Base-by-base conservation (phyloP, 257 asterid genomes). In the Nicotiana benthamiana region DNA sequence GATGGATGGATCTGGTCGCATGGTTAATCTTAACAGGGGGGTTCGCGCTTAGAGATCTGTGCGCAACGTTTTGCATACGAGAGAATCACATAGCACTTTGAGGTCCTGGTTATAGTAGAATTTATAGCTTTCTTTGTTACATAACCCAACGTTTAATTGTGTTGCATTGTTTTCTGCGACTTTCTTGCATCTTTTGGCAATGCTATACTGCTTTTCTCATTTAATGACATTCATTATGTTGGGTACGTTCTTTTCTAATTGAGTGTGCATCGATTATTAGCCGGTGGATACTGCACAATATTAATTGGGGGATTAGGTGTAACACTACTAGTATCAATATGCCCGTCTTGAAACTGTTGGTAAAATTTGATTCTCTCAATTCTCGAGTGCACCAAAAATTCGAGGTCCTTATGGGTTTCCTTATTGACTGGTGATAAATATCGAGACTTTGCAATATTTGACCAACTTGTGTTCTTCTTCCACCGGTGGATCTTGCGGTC, bases 1-100 rank as follows among this genome's bases (percentile, higher is more conserved):
- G 65, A 84, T 80, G 82, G 98, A 94, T 82, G 83, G 86, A 1
- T 90, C 94, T 1, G 84, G 88, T 18, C 87, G 98, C 32, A 92
- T 94, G 98, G 98, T 95, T 43, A 95, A 83, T 83, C 97, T 95
- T 24, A 95, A 88, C 90, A 87, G 92, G 72, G 97, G 99, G 10
- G 83, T 84, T 63, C 93, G 96, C 1, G 54, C 86, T 24, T 93
- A 84, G 84, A 59, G 40, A 74, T 7, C 9, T 8, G 61, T 9
- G 61, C 61, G 48, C 78, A 74, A 15, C 13, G 10, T 74, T 74
- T 74, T 74, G 61, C 78, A 13, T 72, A 24, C 9, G 24, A 16
- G 36, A 46, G 77, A 22, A 43, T 43, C 78, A 48, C 17, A 24
- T 34, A 48, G 8, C 62, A 56, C 60, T 74, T 9, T 15, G 61